These are phyloP conservation scores for Aspergillus indologenus DNA, from an alignment of 495 filamentous ascomycete species.

Conservation along the genomic window DNA sequence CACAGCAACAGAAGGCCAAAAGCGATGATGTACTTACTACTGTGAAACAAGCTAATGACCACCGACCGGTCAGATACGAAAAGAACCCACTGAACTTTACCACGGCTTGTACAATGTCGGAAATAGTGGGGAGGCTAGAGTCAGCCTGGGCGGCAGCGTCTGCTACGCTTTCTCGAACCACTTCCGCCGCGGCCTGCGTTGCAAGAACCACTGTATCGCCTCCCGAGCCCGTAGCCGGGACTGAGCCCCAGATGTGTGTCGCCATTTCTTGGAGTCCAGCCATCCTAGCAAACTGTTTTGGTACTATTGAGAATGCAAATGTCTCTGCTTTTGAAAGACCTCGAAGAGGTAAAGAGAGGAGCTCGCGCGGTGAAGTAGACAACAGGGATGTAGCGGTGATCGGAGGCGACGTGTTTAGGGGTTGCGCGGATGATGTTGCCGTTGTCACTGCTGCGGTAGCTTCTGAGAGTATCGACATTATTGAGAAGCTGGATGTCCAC, in stretches of 20 bases:
- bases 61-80: conserved; percentile 86
- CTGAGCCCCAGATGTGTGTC: conserved; percentile 28
- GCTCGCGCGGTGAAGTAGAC: conserved; percentile 34
- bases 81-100: conserved; percentile 81
- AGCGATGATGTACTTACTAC: conserved; percentile 49
- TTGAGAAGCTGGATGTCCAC: not conserved
- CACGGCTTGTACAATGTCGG: conserved; percentile 39
- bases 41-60: conserved; percentile 83
- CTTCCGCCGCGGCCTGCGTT: conserved; percentile 30
- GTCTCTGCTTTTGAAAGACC: conserved; percentile 37
- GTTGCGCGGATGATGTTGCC: conserved; percentile 10
- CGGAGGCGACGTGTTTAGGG: conserved; percentile 22
- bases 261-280: conserved; percentile 29
- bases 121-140: conserved; percentile 30
- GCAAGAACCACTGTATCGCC: conserved; percentile 27
- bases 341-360: conserved; percentile 36
- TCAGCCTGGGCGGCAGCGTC: conserved; percentile 28
- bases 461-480: conserved; percentile 16
- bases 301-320: conserved; percentile 37
- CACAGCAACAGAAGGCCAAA: not conserved
- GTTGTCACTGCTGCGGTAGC: conserved; percentile 11
- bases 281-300: conserved; percentile 33
- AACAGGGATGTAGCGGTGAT: conserved; percentile 23
- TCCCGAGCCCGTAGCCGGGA: conserved; percentile 21
- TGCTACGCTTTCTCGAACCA: conserved; percentile 28